Percentiles rank a stretch among this genome's conserved stretches.
Conservation (phyloP, 768 basidiomycete genomes). For the Favolaschia claudopus region DNA sequence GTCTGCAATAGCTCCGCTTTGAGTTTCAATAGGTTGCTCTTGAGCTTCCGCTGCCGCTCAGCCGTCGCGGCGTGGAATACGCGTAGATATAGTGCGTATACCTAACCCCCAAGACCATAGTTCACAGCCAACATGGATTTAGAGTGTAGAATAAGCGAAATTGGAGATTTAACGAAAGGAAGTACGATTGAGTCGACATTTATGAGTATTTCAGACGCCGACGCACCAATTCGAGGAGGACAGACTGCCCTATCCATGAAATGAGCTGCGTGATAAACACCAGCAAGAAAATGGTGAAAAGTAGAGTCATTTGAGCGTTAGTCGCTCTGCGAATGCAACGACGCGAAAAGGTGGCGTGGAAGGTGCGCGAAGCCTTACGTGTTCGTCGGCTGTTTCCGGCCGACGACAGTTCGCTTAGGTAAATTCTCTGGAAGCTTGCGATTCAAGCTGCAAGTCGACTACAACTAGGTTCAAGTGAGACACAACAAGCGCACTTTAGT, state of each 20-base stretch:
- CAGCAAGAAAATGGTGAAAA: constrained; percentile 81
- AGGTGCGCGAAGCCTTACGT: background rate
- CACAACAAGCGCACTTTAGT: too few relatives aligned
- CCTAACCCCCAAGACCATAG: constrained; percentile 49
- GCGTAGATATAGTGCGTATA: constrained; percentile 73
- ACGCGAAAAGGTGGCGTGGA: background rate
- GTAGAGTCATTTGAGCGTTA: constrained; percentile 68
- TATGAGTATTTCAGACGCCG: too few relatives aligned
- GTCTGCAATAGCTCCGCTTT: constrained; percentile 90
- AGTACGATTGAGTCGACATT: too few relatives aligned
- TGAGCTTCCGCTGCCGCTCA: constrained; percentile 72
- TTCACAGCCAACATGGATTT: background rate
- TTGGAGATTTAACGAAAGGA: background rate
- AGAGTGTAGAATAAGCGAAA: constrained; percentile 8
- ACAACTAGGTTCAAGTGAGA: too few relatives aligned
- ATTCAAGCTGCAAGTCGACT: too few relatives aligned
- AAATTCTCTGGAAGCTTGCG: too few relatives aligned
- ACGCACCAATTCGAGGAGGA: constrained; percentile 82
- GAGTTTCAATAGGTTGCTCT: constrained; percentile 77
- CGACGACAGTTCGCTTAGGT: too few relatives aligned
- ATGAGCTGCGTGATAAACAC: constrained; percentile 86
- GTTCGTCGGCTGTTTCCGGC: background rate
- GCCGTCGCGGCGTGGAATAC: constrained; percentile 66
- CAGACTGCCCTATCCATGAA: constrained; percentile 88
- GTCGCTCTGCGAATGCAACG: too few relatives aligned